A percentile compares a stretch with the other conserved stretches of the same genome.
These are phyloP conservation scores for Talaromyces funiculosus DNA, from an alignment of 2,329 filamentous ascomycete genomes.

Conservation along the genomic window DNA sequence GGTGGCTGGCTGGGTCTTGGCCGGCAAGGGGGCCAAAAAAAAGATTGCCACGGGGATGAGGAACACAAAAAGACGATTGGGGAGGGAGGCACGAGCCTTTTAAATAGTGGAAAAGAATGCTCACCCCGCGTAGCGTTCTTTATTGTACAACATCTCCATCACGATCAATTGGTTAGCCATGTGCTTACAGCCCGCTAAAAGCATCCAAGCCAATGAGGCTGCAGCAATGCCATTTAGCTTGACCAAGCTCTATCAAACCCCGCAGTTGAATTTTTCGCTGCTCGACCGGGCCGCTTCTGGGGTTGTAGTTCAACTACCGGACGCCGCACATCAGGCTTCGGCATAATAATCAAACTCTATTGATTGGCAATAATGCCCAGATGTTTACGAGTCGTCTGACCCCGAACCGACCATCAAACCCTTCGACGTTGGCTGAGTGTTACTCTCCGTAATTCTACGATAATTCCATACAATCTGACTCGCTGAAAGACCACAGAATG, in stretches of 20 bases:
- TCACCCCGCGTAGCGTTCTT: not conserved
- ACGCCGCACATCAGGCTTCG: not conserved
- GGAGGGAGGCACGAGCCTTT: not conserved
- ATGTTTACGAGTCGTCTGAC: not conserved
- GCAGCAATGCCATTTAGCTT: not conserved
- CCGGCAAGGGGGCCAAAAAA: not conserved
- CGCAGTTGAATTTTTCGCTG: not conserved
- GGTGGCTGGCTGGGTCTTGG: not conserved
- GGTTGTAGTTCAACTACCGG: not conserved
- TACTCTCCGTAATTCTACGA: not conserved
- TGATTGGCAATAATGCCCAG: not conserved
- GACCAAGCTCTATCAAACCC: not conserved
- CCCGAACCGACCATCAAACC: not conserved
- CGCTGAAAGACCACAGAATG: not conserved
- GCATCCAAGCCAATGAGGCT: not conserved
- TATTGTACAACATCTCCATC: not conserved
- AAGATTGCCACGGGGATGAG: not conserved
- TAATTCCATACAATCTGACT: not conserved
- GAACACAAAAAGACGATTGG: not conserved
- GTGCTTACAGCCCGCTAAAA: not conserved
- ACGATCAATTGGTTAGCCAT: not conserved
- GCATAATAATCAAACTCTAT: not conserved
- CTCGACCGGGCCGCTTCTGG: not conserved
- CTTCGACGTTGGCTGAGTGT: not conserved
- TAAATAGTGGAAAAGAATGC: not conserved